phyloP scores from a whole-genome alignment of 345 rosid genomes.

The Excoecaria cochinchinensis region DNA sequence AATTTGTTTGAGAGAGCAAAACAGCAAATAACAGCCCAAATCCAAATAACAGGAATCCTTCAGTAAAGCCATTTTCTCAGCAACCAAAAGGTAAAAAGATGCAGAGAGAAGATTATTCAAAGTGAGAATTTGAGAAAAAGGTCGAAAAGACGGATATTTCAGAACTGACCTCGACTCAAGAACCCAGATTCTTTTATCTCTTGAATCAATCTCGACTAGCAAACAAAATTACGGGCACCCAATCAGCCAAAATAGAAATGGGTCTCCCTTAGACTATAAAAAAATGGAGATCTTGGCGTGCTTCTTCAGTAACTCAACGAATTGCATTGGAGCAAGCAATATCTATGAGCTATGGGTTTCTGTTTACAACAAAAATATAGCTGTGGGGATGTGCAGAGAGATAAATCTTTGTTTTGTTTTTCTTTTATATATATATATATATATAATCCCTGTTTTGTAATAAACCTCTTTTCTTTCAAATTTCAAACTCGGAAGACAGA shows the following conservation, averaged over 20 bases:
- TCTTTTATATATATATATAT: neutral
- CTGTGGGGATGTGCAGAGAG: neutral
- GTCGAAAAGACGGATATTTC: conserved; percentile 13
- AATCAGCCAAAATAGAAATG: conserved; percentile 20
- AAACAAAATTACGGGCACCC: conserved; percentile 14
- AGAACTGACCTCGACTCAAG: conserved; percentile 32
- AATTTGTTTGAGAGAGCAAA: neutral
- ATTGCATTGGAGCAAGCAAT: neutral
- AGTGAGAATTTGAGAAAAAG: conserved; percentile 19
- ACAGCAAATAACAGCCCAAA: neutral
- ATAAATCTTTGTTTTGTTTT: too few species aligned
- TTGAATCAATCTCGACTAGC: conserved; percentile 26
- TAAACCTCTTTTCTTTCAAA: too few species aligned
- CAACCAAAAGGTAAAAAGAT: neutral
- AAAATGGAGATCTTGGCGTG: conserved; percentile 8
- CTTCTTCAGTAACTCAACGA: neutral
- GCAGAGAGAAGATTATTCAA: neutral
- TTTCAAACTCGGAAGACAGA: too few species aligned
- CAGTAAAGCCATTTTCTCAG: conserved; percentile 1
- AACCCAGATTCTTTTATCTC: conserved; percentile 21
- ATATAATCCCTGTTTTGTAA: neutral
- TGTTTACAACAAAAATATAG: too few species aligned
- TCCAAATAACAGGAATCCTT: neutral
- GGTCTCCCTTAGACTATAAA: neutral
- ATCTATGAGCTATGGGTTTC: too few species aligned